Evolutionary conservation across 371 early-diverging fungal species (phyloP), one percentile per base, ranked within the genome.

Genomic region (Actinomucor elegans): DNA sequence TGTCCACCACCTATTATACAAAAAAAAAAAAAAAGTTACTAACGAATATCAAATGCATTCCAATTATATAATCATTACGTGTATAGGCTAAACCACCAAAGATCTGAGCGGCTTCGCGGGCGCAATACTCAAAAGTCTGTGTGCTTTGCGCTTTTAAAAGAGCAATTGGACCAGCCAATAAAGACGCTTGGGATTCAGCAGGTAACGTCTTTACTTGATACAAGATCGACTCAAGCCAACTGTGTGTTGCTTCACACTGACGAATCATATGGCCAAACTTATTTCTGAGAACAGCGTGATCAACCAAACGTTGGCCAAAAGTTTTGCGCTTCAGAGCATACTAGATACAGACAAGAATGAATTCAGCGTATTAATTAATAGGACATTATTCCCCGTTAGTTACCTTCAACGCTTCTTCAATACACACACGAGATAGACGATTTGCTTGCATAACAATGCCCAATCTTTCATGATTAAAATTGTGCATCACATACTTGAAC

Each of bases 91-190:
- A 64, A 15, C 95, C 95, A 55, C 95, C 95, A 80, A 94, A 93
- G 64, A 94, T 92, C 67, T 94, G 95, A 2, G 88, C 81, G 3
- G 95, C 94, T 71, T 94, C 94, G 52, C 93, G 81, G 20, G 93
- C 93, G 59, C 91, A 91, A 67, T 61, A 92, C 63, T 94, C 93
- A 58, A 94, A 87, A 4, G 90, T 91, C 57, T 87, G 92, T 0
- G 95, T 91, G 7, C 85, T 57, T 67, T 93, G 92, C 7, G 90
- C 92, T 73, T 94, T 94, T 54, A 90, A 77, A 45, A 94, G 59
- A 5, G 94, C 93, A 75, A 92, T 90, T 14, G 92, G 92, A 0
- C 94, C 95, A 21, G 92, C 95, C 2, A 94, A 75, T 37, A 86
- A 80, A 34, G 83, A 61, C 68, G 87, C 83, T 52, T 86, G 86